Percentiles rank a stretch among this genome's conserved stretches.
Evolutionary conservation across 2,329 filamentous ascomycete genomes (phyloP).

Genomic region (Aureobasidium sp.): DNA sequence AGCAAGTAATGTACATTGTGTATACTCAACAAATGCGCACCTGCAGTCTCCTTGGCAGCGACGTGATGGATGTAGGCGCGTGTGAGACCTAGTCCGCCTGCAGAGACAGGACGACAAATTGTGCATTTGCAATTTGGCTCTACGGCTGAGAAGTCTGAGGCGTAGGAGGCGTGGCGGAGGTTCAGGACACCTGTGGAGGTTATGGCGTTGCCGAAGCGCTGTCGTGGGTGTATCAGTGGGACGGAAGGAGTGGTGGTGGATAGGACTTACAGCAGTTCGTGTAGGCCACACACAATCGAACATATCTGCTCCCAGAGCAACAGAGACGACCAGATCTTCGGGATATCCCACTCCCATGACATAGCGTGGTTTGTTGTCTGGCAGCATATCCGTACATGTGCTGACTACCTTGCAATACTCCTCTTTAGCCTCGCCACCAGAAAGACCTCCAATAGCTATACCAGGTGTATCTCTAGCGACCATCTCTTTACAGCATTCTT

Average conservation of each 20-base stretch:
- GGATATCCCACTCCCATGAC: constrained; percentile 98
- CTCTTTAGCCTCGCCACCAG: constrained; percentile 87
- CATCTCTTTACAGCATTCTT: constrained; percentile 80
- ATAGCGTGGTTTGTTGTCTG: constrained; percentile 89
- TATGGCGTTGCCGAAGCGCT: constrained; percentile 88
- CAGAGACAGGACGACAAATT: constrained; percentile 59
- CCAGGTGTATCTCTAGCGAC: constrained; percentile 83
- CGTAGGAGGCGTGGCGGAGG: constrained; percentile 65
- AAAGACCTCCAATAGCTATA: constrained; percentile 91
- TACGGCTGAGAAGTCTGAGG: constrained; percentile 72
- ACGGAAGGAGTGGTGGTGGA: neutral
- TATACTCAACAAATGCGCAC: constrained; percentile 76
- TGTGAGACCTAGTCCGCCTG: constrained; percentile 69
- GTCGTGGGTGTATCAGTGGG: no score
- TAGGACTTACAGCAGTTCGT: constrained; percentile 61
- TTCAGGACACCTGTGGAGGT: constrained; percentile 77
- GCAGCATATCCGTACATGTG: constrained; percentile 75
- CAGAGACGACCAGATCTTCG: constrained; percentile 87
- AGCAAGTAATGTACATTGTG: constrained; percentile 95
- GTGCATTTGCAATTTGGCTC: constrained; percentile 74
- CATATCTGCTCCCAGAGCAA: constrained; percentile 95
- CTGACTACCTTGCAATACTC: constrained; percentile 82
- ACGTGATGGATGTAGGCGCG: constrained; percentile 87
- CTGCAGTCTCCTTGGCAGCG: constrained; percentile 87
- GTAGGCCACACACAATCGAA: constrained; percentile 99